Percentiles rank a stretch among this genome's conserved stretches.
Conservation (phyloP, 306 rosid species). For the Sesbania bispinosa region DNA sequence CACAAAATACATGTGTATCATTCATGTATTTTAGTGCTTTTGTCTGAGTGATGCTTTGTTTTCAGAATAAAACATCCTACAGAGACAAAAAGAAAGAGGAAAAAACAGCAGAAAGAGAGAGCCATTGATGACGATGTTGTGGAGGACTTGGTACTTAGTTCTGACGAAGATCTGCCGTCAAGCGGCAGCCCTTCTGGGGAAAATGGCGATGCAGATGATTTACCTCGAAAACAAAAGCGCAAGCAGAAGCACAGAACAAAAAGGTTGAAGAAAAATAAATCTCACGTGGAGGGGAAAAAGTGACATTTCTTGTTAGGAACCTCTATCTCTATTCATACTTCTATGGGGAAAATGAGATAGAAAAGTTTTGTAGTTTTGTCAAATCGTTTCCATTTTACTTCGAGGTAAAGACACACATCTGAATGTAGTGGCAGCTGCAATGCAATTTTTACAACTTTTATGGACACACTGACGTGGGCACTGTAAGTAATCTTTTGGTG, state of each 20-base stretch:
- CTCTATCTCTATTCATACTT: neutral
- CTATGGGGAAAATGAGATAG: neutral
- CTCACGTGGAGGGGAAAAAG: conserved; percentile 33
- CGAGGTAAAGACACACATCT: neutral
- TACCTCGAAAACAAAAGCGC: conserved; percentile 34
- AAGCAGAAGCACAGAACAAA: conserved; percentile 36
- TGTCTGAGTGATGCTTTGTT: conserved; percentile 4
- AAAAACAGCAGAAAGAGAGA: conserved; percentile 31
- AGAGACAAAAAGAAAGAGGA: conserved; percentile 50
- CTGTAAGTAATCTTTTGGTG: too few relatives aligned
- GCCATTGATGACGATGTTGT: conserved; percentile 77
- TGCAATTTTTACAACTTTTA: too few relatives aligned
- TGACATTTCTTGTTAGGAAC: conserved; percentile 21
- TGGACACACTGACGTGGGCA: too few relatives aligned
- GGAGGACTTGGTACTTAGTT: conserved; percentile 84
- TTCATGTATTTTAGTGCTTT: conserved; percentile 11
- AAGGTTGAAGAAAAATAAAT: conserved; percentile 36
- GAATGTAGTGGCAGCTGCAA: neutral
- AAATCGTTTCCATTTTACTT: neutral
- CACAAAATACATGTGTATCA: neutral
- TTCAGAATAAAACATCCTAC: conserved; percentile 49
- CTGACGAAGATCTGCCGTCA: conserved; percentile 63
- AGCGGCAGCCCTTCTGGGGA: conserved; percentile 34
- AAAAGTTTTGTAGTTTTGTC: conserved; percentile 29
- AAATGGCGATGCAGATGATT: conserved; percentile 19